A percentile compares a stretch with the other conserved stretches of the same genome.
Conservation (phyloP, 108 stramenopile species). For the Skeletonema potamos region DNA sequence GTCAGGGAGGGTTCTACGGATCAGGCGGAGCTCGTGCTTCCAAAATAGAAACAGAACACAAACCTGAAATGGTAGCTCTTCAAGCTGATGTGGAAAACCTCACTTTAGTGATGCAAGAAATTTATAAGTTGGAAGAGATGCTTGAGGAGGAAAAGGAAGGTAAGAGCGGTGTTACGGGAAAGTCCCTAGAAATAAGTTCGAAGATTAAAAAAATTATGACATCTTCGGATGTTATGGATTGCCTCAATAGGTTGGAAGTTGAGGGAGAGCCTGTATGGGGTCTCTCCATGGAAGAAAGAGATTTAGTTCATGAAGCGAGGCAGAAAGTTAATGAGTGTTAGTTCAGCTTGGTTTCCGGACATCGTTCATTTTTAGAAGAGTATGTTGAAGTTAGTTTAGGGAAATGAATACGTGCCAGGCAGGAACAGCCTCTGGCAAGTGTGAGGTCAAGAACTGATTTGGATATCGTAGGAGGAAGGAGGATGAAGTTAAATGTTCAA, state of each 20-base stretch:
- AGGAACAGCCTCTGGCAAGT: not conserved
- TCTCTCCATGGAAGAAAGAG: constrained; percentile 55
- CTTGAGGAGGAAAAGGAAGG: constrained; percentile 38
- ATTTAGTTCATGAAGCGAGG: constrained; percentile 63
- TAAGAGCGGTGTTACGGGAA: constrained; percentile 34
- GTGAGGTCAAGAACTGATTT: too few species aligned
- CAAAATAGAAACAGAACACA: constrained; percentile 36
- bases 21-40: constrained; percentile 65
- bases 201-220: constrained; percentile 77
- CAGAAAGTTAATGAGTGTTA: constrained; percentile 65
- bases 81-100: constrained; percentile 63
- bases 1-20: constrained; percentile 80
- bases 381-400: not conserved
- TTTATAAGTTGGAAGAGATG: constrained; percentile 50
- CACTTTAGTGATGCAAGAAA: constrained; percentile 54
- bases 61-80: constrained; percentile 55
- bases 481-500: too few species aligned
- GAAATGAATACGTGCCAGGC: not conserved
- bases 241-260: constrained; percentile 65
- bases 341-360: not conserved
- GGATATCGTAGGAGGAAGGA: too few species aligned
- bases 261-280: constrained; percentile 80
- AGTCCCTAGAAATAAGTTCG: constrained; percentile 47
- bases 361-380: not conserved
- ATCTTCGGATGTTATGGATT: constrained; percentile 47